Evolutionary conservation across 257 asterid species (phyloP).

Genomic region (Anisodus acutangulus): DNA sequence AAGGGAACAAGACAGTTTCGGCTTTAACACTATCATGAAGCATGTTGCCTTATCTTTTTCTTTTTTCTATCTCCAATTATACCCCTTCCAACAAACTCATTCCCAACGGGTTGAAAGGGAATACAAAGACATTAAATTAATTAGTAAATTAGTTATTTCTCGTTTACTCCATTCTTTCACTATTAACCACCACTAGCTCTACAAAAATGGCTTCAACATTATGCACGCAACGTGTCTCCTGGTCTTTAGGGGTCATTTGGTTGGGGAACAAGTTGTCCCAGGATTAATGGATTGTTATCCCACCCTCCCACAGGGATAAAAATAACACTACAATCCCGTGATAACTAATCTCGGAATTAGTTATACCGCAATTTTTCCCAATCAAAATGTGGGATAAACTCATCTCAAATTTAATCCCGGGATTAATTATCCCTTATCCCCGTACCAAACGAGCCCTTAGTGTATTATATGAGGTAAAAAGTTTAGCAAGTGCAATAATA

Average conservation of each 20-base stretch:
- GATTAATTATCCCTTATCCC: too few species aligned
- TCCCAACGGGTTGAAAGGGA: not conserved
- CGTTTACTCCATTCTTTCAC: not conserved
- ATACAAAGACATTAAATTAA: not conserved
- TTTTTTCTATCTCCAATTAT: not conserved
- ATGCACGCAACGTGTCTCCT: not conserved
- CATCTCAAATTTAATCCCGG: too few species aligned
- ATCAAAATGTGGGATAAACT: too few species aligned
- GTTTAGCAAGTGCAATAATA: not conserved
- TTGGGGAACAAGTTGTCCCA: too few species aligned
- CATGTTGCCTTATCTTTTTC: not conserved
- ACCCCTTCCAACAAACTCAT: not conserved
- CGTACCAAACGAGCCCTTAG: not conserved
- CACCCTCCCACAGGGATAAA: too few species aligned
- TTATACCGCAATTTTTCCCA: too few species aligned
- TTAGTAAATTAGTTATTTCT: not conserved
- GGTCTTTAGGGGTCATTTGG: not conserved
- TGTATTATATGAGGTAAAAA: constrained; percentile 11
- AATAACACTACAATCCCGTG: too few species aligned
- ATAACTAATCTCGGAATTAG: too few species aligned
- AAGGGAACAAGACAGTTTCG: not conserved
- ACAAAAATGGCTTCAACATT: not conserved
- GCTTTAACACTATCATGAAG: not conserved
- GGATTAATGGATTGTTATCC: too few species aligned
- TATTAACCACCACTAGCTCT: not conserved